Conservation (phyloP, 306 rosid species). For the Pueraria montana region DNA sequence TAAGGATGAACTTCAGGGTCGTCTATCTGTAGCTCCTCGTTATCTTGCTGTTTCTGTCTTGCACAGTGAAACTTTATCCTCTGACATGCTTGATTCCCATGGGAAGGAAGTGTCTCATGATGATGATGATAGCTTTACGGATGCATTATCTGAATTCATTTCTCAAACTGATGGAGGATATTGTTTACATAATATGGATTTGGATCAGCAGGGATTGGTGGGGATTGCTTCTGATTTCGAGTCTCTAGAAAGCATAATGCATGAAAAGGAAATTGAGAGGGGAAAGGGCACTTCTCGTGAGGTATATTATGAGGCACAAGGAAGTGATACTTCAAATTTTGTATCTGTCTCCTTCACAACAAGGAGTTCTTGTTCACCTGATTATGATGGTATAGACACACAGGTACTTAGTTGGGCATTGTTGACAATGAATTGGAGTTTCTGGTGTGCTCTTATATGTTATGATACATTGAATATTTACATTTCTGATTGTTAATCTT, state of each 20-base stretch:
- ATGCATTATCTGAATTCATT: conserved; percentile 91
- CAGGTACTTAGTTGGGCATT: conserved; percentile 69
- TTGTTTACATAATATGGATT: conserved; percentile 58
- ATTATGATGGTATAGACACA: conserved; percentile 91
- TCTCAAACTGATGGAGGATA: conserved; percentile 68
- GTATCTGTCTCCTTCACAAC: conserved; percentile 75
- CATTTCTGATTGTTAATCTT: conserved; percentile 48
- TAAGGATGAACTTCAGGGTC: conserved; percentile 93
- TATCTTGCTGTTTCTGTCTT: conserved; percentile 93
- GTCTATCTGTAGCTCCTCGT: conserved; percentile 63
- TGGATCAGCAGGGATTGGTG: conserved; percentile 51
- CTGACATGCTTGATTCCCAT: conserved; percentile 55
- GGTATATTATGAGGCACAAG: conserved; percentile 80
- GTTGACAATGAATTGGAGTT: conserved; percentile 34
- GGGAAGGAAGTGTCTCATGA: conserved; percentile 63
- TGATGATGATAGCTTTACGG: conserved; percentile 84
- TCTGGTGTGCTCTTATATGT: conserved; percentile 31
- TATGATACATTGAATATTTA: conserved; percentile 43
- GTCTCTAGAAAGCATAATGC: conserved; percentile 62
- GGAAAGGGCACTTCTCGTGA: conserved; percentile 68
- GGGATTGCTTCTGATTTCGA: conserved; percentile 63
- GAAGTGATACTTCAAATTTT: conserved; percentile 73
- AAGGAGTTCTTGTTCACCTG: conserved; percentile 76
- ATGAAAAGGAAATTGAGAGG: conserved; percentile 65
- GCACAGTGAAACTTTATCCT: conserved; percentile 60